Percentiles rank a stretch among this genome's conserved stretches.
Conservation (phyloP, 495 filamentous ascomycete species). For the Penicillium waksmanii region DNA sequence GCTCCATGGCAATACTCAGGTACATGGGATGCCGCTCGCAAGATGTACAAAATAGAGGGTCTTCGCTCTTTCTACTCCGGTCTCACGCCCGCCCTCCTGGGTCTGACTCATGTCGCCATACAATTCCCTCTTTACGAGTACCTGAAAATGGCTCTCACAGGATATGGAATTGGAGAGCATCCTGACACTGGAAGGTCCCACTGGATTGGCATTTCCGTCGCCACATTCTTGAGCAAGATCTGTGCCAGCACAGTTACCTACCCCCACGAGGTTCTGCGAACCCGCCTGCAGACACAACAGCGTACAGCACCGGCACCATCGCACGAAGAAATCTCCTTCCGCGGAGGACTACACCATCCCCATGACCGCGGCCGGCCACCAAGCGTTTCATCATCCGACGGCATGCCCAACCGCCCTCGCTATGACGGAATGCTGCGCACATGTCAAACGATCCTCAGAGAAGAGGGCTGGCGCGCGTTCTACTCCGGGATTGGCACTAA, state of each 20-base stretch:
- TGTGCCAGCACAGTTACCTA: conserved; percentile 95
- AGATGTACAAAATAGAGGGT: conserved; percentile 93
- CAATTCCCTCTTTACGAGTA: conserved; percentile 97
- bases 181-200: conserved; percentile 63
- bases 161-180: conserved; percentile 75
- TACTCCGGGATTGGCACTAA: conserved; percentile 99
- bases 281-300: conserved; percentile 85
- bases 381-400: conserved; percentile 57
- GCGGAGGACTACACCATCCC: conserved; percentile 59
- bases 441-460: conserved; percentile 77
- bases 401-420: conserved; percentile 63
- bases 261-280: conserved; percentile 94
- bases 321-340: conserved; percentile 62
- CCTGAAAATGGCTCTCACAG: conserved; percentile 88
- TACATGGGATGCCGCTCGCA: conserved; percentile 86
- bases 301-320: conserved; percentile 50
- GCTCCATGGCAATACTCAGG: conserved; percentile 87
- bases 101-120: conserved; percentile 93
- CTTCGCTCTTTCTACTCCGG: conserved; percentile 93
- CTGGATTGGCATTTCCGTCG: conserved; percentile 75
- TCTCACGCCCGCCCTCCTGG: conserved; percentile 87
- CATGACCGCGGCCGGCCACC: conserved; percentile 47
- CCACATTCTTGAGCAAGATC: conserved; percentile 93
- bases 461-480: conserved; percentile 96
- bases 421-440: conserved; percentile 85